phyloP scores from a whole-genome alignment of 805 yeast species.

The Groenewaldozyma tartarivorans region DNA sequence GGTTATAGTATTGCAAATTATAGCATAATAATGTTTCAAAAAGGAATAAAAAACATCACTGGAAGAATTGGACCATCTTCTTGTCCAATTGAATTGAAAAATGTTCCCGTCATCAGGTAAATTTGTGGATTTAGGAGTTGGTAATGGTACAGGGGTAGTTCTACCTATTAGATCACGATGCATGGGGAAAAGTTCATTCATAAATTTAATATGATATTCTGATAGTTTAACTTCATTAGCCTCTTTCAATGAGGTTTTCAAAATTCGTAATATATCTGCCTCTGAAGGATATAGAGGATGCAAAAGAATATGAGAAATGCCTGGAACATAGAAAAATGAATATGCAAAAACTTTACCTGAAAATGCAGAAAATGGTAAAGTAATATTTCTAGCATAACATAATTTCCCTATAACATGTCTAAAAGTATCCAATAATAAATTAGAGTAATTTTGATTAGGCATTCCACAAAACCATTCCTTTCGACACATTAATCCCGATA shows the following conservation, averaged over 20 bases:
- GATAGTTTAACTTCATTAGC: not conserved
- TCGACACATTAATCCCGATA: constrained; percentile 29
- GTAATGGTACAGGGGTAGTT: not conserved
- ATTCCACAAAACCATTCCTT: constrained; percentile 28
- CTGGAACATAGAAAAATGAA: constrained; percentile 44
- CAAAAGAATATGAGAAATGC: constrained; percentile 39
- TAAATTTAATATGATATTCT: not conserved
- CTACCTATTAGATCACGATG: not conserved
- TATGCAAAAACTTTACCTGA: constrained; percentile 65
- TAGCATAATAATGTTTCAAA: constrained; percentile 31
- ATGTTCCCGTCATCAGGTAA: not conserved
- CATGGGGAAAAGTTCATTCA: not conserved
- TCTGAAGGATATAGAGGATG: constrained; percentile 22
- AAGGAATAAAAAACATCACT: constrained; percentile 32
- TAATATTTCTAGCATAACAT: constrained; percentile 36
- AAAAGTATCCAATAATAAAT: constrained; percentile 40
- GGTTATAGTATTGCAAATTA: constrained; percentile 12
- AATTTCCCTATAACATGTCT: constrained; percentile 42
- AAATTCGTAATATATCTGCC: constrained; percentile 19
- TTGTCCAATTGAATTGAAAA: constrained; percentile 1
- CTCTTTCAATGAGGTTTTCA: constrained; percentile 7
- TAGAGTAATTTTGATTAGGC: constrained; percentile 13
- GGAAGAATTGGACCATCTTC: constrained; percentile 27
- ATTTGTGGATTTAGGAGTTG: not conserved
- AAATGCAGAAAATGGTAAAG: constrained; percentile 53